Percentiles rank a stretch among this genome's conserved stretches.
These are phyloP conservation scores for Hypoxylon sp. DNA, from an alignment of 2,329 filamentous ascomycete genomes.

Conservation along the genomic window DNA sequence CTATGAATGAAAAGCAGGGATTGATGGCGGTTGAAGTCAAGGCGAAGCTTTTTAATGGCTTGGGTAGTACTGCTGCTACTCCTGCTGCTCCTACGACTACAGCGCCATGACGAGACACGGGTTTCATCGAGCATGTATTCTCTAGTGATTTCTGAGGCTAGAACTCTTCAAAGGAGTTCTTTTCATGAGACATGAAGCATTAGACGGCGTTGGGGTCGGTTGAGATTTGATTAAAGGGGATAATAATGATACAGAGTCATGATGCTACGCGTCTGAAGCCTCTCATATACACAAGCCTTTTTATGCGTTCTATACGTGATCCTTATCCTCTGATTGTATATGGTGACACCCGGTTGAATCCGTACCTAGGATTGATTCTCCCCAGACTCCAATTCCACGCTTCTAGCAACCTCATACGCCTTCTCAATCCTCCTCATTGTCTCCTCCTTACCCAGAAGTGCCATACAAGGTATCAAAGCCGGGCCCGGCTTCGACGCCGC, in stretches of 20 bases:
- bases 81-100: constrained; percentile 15
- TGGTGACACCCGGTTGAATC: not conserved
- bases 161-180: not conserved
- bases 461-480: constrained; percentile 47
- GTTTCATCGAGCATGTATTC: not conserved
- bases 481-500: constrained; percentile 47
- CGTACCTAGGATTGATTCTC: not conserved
- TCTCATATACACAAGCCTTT: constrained; percentile 1
- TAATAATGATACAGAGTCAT: constrained; percentile 44
- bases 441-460: constrained; percentile 50
- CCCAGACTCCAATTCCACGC: constrained; percentile 12
- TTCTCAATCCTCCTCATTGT: constrained; percentile 46
- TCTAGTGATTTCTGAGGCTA: not conserved
- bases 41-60: constrained; percentile 53
- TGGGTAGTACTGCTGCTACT: constrained; percentile 33
- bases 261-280: constrained; percentile 27
- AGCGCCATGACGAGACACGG: constrained; percentile 15
- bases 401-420: constrained; percentile 42
- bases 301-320: constrained; percentile 3
- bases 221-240: constrained; percentile 29
- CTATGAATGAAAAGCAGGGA: constrained; percentile 55
- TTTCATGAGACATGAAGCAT: constrained; percentile 54
- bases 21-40: constrained; percentile 53
- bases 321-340: not conserved
- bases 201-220: constrained; percentile 50